Evolutionary conservation across 352 stramenopile species (phyloP), one percentile per base, ranked within the genome.

Genomic region (Phytophthora palmivora): DNA sequence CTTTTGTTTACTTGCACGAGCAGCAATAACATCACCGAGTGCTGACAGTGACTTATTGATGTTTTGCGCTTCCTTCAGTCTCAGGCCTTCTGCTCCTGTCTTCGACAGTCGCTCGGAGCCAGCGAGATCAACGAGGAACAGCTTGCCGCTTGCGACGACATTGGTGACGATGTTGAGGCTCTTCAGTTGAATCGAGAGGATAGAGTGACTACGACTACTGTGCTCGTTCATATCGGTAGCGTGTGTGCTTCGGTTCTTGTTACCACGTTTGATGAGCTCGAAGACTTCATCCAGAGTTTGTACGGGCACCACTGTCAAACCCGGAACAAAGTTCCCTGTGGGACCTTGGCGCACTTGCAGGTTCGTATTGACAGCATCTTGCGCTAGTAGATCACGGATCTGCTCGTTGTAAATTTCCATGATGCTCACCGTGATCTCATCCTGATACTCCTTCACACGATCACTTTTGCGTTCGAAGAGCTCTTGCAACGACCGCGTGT

Each of bases 331-430:
- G 62, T 95, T 96, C 38, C 88, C 87, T 3, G 82, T 93, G 9
- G 84, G 77, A 10, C 88, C 87, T 64, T 94, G 86, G 2, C 84
- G 87, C 22, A 95, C 85, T 58, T 93, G 86, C 3, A 96, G 65
- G 51, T 94, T 96, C 6, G 84, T 92, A 43, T 63, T 93, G 2
- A 79, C 76, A 30, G 84, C 84, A 42, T 95, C 85, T 37, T 86
- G 92, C 1, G 91, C 84, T 6, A 98, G 61, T 32, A 98, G 76
- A 81, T 99, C 96, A 36, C 89, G 84, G 37, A 99, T 91, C 58
- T 97, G 91, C 63, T 99, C 96, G 63, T 99, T 98, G 76, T 98
- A 97, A 26, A 99, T 98, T 76, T 99, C 96, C 57, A 99, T 88
- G 54, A 99, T 88, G 55, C 85, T 96, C 22, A 98, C 87, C 0